phyloP scores from a whole-genome alignment of 139 green algal species.

The Chlorella vulgaris region DNA sequence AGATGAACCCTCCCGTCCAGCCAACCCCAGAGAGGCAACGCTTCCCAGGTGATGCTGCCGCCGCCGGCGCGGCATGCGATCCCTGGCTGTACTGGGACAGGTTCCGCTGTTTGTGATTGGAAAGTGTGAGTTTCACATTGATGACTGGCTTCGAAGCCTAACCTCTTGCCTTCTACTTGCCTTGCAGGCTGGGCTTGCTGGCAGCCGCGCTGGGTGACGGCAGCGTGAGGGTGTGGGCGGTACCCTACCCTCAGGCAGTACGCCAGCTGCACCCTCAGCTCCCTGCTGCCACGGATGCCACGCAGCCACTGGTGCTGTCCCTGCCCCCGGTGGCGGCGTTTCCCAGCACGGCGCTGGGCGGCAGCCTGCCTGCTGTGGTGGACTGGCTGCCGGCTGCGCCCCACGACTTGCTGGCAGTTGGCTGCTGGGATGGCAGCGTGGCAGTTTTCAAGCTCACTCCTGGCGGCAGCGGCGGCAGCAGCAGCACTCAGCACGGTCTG shows the following conservation, averaged over 20 bases:
- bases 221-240: conserved; percentile 49
- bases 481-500: not conserved
- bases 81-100: too few relatives aligned
- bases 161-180: not conserved
- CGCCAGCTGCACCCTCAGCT: not conserved
- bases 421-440: conserved; percentile 67
- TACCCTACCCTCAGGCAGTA: conserved; percentile 41
- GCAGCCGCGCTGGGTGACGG: conserved; percentile 64
- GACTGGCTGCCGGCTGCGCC: conserved; percentile 61
- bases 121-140: too few relatives aligned
- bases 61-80: too few relatives aligned
- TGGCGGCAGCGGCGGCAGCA: not conserved
- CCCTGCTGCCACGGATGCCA: not conserved
- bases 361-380: conserved; percentile 52
- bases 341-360: conserved; percentile 11
- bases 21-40: not conserved
- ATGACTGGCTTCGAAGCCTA: not conserved
- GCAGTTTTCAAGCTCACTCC: conserved; percentile 32
- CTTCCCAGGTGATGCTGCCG: not conserved
- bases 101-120: not conserved
- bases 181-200: conserved; percentile 58
- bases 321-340: conserved; percentile 26
- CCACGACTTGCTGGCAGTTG: conserved; percentile 61
- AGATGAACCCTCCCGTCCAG: conserved; percentile 20
- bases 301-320: not conserved